Conservation (phyloP, 805 yeast species). For the Candida bentonensis region DNA sequence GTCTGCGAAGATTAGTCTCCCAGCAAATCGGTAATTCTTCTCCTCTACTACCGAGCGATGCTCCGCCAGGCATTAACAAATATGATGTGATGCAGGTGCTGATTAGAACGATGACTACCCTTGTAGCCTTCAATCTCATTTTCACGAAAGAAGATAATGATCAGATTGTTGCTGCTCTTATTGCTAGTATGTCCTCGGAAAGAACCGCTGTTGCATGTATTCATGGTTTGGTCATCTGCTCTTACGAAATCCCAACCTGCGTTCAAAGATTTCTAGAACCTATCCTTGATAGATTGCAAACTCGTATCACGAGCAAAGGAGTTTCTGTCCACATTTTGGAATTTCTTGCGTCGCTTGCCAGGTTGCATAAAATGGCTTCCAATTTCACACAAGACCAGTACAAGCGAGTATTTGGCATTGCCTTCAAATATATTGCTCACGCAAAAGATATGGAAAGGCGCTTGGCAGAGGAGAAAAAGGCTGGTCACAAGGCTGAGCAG, state of each 20-base stretch:
- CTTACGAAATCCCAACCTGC: conserved; percentile 67
- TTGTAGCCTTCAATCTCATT: conserved; percentile 36
- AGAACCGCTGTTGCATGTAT: conserved; percentile 60
- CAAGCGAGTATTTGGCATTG: conserved; percentile 69
- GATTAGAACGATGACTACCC: conserved; percentile 42
- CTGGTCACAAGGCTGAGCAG: conserved; percentile 12
- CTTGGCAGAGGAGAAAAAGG: conserved; percentile 4
- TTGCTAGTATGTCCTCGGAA: conserved; percentile 48
- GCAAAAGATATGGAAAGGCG: conserved; percentile 32
- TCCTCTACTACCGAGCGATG: not conserved
- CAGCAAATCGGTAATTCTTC: conserved; percentile 32
- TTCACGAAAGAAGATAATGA: conserved; percentile 49
- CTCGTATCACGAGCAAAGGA: conserved; percentile 53
- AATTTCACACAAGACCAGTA: conserved; percentile 66
- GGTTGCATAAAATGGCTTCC: conserved; percentile 51
- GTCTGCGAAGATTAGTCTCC: conserved; percentile 35
- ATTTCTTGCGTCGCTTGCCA: conserved; percentile 50
- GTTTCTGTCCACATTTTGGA: conserved; percentile 66
- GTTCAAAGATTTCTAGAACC: conserved; percentile 53
- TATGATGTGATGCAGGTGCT: conserved; percentile 54
- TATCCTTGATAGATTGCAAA: conserved; percentile 62
- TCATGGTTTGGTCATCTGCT: conserved; percentile 60
- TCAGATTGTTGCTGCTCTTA: conserved; percentile 42
- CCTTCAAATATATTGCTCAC: conserved; percentile 65
- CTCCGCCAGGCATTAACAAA: conserved; percentile 30